Base-by-base conservation (phyloP, 1,284 basidiomycete species). In the Chondrostereum purpureum region DNA sequence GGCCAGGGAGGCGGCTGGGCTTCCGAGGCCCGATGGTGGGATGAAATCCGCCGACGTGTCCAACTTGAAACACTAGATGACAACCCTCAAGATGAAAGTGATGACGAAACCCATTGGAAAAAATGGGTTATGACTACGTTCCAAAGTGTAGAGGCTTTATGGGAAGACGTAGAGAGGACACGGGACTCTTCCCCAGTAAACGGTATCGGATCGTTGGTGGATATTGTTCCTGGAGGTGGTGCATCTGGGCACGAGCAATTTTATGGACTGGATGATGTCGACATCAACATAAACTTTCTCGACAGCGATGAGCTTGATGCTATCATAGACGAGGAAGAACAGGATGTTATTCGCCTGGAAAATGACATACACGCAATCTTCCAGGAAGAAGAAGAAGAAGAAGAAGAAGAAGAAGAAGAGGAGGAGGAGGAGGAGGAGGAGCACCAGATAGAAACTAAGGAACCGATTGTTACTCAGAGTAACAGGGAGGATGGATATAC, bases 121-220 rank as follows among this genome's bases (percentile, higher is more conserved):
- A 52, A 53, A 14, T 87, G 80, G 74, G 80, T 90, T 36, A 87
- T 92, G 83, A 88, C 88, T 1, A 82, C 88, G 0, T 95, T 94
- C 55, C 85, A 93, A 59, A 93, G 91, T 43, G 71, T 91, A 5
- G 80, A 88, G 62, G 82, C 76, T 0, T 66, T 88, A 2, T 89
- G 87, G 86, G 78, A 80, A 42, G 62, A 72, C 34, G 56, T 69
- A 38, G 73, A 70, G 62, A 78, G 66, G 57, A 68, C 64, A 4
- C 84, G 82, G 81, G 76, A 63, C n/a, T n/a, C n/a, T n/a, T n/a
- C n/a, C n/a, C n/a, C n/a, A n/a, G n/a, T n/a, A n/a, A n/a, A n/a
- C n/a, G n/a, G n/a, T n/a, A n/a, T n/a, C n/a, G n/a, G n/a, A n/a
- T n/a, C n/a, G 51, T 78, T 80, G 18, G 46, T 46, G n/a, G 44